Evolutionary conservation across 2,329 filamentous ascomycete species (phyloP).

Genomic region (Hirsutella thompsonii): DNA sequence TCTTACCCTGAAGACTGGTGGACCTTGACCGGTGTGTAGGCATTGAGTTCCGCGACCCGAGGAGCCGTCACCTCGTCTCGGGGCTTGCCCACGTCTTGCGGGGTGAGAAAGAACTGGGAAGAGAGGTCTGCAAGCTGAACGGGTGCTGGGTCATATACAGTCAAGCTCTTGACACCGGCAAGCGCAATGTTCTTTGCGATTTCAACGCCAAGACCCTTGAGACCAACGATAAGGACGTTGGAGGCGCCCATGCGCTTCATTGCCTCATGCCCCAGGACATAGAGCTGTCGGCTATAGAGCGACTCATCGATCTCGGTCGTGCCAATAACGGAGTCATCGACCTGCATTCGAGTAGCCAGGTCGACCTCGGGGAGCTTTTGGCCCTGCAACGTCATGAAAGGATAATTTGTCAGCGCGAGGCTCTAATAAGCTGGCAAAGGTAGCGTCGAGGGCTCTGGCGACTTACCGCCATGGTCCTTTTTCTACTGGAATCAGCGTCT

Average conservation of each 20-base stretch:
- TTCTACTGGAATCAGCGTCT: conserved; percentile 42
- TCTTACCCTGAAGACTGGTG: conserved; percentile 46
- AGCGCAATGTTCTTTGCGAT: conserved; percentile 98
- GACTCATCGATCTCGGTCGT: conserved; percentile 56
- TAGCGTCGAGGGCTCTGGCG: not conserved
- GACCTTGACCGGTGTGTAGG: conserved; percentile 82
- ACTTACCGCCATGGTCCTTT: conserved; percentile 47
- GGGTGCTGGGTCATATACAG: conserved; percentile 79
- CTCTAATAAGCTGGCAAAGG: not conserved
- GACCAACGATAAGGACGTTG: conserved; percentile 80
- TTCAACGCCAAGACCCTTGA: conserved; percentile 92
- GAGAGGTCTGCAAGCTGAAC: conserved; percentile 81
- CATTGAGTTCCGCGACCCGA: conserved; percentile 85
- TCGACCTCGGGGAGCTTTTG: conserved; percentile 45
- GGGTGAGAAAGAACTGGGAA: conserved; percentile 90
- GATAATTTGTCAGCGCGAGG: conserved; percentile 5
- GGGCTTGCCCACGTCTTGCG: conserved; percentile 81
- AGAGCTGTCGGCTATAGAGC: conserved; percentile 62
- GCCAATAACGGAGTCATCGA: conserved; percentile 45
- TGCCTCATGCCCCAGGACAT: conserved; percentile 61
- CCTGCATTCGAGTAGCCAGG: conserved; percentile 51
- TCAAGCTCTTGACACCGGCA: conserved; percentile 94
- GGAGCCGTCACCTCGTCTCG: conserved; percentile 79
- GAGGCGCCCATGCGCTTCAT: conserved; percentile 99
- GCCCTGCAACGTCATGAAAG: conserved; percentile 21